A percentile compares a stretch with the other conserved stretches of the same genome.
These are phyloP conservation scores for Tylopilus vinaceipallidus DNA, from an alignment of 768 basidiomycete species.

Conservation along the genomic window DNA sequence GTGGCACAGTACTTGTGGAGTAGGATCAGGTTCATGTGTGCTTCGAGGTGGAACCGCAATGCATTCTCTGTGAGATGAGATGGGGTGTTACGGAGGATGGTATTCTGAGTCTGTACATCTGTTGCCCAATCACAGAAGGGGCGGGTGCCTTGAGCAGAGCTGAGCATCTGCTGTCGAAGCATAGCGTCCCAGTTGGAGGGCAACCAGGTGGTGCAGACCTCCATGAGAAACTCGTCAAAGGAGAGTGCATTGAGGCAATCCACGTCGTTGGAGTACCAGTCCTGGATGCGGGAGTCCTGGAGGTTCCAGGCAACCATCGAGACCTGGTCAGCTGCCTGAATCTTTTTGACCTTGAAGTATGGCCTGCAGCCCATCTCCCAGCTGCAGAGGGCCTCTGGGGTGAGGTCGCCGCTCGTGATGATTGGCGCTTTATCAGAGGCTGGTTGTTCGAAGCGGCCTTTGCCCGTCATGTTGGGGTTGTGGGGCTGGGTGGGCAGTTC, in stretches of 20 bases:
- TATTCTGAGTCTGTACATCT: constrained; percentile 12
- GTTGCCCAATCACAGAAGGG: constrained; percentile 12
- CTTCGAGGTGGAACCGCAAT: constrained; percentile 16
- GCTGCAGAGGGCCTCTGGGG: neutral
- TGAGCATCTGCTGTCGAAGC: constrained; percentile 1
- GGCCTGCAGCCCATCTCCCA: neutral
- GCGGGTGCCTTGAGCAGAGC: neutral
- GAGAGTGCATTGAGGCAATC: neutral
- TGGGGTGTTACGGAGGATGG: constrained; percentile 6
- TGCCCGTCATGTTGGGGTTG: neutral
- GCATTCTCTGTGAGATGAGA: constrained; percentile 6
- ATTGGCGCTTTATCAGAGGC: neutral
- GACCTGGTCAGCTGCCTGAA: neutral
- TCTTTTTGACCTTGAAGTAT: neutral
- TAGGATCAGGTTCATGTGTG: constrained; percentile 15
- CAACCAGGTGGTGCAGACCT: constrained; percentile 1
- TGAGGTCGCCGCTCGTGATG: neutral
- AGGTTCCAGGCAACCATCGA: neutral
- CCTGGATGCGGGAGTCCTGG: constrained; percentile 1
- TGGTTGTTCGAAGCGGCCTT: neutral
- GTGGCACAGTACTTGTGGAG: neutral
- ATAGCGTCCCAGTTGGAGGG: constrained; percentile 2
- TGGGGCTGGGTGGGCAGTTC: too few relatives aligned
- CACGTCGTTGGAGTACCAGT: constrained; percentile 3
- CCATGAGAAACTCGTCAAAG: constrained; percentile 1